phyloP scores from a whole-genome alignment of 805 yeast species.

The Barnettozyma vustinii region DNA sequence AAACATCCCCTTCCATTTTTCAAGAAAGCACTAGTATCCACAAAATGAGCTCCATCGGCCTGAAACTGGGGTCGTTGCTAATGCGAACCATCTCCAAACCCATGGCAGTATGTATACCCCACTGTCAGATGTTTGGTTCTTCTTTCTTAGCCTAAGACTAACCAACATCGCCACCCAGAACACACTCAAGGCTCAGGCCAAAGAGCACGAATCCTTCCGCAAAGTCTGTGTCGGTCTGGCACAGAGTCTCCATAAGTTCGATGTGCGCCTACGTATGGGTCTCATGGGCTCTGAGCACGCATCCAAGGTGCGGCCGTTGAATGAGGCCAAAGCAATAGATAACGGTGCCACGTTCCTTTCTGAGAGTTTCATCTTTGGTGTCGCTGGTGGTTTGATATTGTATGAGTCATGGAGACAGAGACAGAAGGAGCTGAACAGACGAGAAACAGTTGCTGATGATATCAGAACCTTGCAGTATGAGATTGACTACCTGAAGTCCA shows the following conservation, averaged over 20 bases:
- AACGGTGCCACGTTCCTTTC: constrained; percentile 76
- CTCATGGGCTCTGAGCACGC: constrained; percentile 31
- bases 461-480: constrained; percentile 65
- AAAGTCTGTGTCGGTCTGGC: constrained; percentile 63
- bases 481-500: constrained; percentile 49
- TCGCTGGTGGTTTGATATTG: constrained; percentile 71
- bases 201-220: constrained; percentile 61
- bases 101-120: constrained; percentile 42
- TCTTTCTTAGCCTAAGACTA: constrained; percentile 7
- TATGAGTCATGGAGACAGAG: constrained; percentile 68
- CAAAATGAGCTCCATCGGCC: constrained; percentile 68
- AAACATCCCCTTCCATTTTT: not conserved
- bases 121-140: no score
- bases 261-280: constrained; percentile 53
- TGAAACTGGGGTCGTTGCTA: constrained; percentile 65
- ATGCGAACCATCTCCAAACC: constrained; percentile 78
- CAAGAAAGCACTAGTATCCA: not conserved
- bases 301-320: constrained; percentile 64
- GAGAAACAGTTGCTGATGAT: constrained; percentile 68
- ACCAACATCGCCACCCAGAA: constrained; percentile 27
- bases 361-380: constrained; percentile 71
- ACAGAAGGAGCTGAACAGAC: constrained; percentile 53
- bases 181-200: constrained; percentile 66
- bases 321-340: constrained; percentile 77
- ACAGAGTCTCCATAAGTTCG: constrained; percentile 64